A percentile compares a stretch with the other conserved stretches of the same genome.
Evolutionary conservation across 768 basidiomycete genomes (phyloP).

Genomic region (Russula sp.): DNA sequence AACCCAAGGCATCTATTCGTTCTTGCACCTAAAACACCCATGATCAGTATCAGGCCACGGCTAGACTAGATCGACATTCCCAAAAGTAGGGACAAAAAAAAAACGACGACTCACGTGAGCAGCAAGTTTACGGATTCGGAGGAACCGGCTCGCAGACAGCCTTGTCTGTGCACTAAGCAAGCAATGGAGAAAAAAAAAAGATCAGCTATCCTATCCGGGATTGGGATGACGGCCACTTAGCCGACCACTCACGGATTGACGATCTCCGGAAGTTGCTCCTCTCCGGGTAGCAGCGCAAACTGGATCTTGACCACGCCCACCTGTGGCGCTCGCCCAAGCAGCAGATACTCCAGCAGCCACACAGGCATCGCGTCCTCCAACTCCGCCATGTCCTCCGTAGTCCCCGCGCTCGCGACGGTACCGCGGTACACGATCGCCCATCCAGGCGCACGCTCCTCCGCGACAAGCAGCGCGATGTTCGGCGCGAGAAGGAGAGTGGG

Average conservation of each 20-base stretch:
- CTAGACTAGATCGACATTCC: neutral
- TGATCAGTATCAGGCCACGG: conserved; percentile 3
- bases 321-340: conserved; percentile 53
- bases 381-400: conserved; percentile 34
- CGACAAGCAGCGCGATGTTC: conserved; percentile 62
- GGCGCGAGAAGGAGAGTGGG: conserved; percentile 57
- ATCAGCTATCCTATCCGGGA: neutral
- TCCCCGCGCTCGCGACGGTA: conserved; percentile 48
- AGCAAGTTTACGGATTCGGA: conserved; percentile 80
- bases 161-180: conserved; percentile 61
- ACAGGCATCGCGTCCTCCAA: conserved; percentile 77
- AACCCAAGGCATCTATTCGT: conserved; percentile 57
- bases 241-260: conserved; percentile 65
- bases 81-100: neutral
- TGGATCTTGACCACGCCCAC: conserved; percentile 67
- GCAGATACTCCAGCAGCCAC: conserved; percentile 85
- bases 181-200: neutral
- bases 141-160: conserved; percentile 78
- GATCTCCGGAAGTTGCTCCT: conserved; percentile 66
- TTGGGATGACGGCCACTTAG: neutral
- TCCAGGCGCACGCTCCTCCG: conserved; percentile 70
- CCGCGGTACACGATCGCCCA: conserved; percentile 77
- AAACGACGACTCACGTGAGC: conserved; percentile 52
- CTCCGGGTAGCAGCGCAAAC: conserved; percentile 76
- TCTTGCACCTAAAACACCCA: conserved; percentile 59